Percentiles rank a stretch among this genome's conserved stretches.
phyloP scores from a whole-genome alignment of 202 grass and related monocot genomes.

The Zoysia matrella region DNA sequence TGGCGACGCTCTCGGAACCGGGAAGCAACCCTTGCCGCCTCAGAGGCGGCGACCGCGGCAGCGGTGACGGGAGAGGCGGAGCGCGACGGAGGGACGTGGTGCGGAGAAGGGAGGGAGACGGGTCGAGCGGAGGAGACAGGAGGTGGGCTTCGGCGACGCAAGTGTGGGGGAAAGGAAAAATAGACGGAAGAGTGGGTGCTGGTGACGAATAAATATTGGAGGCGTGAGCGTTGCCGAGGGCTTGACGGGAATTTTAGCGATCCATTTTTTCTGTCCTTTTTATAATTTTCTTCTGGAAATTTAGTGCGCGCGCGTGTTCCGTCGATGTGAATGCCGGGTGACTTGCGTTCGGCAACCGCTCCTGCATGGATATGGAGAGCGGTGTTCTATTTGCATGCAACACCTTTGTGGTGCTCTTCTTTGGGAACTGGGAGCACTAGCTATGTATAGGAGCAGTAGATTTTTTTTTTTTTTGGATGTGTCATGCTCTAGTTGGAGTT shows the following conservation, averaged over 20 bases:
- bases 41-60: background rate
- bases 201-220: slow-evolving; percentile 51
- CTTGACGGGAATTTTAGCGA: background rate
- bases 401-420: too few species aligned
- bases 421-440: too few species aligned
- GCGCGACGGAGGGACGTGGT: slow-evolving; percentile 41
- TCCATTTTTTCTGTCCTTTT: too few species aligned
- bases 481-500: too few species aligned
- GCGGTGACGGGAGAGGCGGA: background rate
- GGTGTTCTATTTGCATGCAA: too few species aligned
- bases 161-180: slow-evolving; percentile 41
- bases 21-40: background rate
- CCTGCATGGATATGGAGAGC: too few species aligned
- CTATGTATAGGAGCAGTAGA: too few species aligned
- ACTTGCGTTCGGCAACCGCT: too few species aligned
- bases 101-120: background rate
- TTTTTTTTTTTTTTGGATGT: too few species aligned
- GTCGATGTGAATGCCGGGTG: too few species aligned
- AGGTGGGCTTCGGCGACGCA: slow-evolving; percentile 28
- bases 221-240: slow-evolving; percentile 27
- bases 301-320: too few species aligned
- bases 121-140: background rate
- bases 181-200: slow-evolving; percentile 50
- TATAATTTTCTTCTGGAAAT: too few species aligned
- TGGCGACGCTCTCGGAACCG: background rate